Conservation (phyloP, 805 yeast species). For the Suhomyces tanzawaensis region DNA sequence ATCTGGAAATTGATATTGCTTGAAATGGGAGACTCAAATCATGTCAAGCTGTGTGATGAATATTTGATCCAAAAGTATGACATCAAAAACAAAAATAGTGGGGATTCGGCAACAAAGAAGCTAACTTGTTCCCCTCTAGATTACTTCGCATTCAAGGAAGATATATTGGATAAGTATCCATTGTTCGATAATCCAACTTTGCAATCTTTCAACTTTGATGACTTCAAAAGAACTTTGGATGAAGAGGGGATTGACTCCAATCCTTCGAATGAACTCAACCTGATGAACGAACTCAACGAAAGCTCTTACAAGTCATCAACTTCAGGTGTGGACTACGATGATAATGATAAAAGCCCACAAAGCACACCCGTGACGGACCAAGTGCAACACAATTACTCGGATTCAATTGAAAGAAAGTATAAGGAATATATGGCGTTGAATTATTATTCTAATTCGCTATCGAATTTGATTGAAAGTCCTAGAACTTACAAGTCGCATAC, state of each 20-base stretch:
- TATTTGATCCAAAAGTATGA: constrained; percentile 45
- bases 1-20: constrained; percentile 53
- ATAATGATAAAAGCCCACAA: not conserved
- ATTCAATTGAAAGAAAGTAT: constrained; percentile 23
- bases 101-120: constrained; percentile 17
- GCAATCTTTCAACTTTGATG: constrained; percentile 16
- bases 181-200: constrained; percentile 50
- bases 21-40: constrained; percentile 58
- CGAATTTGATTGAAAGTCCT: constrained; percentile 60
- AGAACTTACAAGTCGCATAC: constrained; percentile 49
- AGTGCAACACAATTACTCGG: constrained; percentile 7
- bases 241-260: not conserved
- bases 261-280: not conserved
- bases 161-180: constrained; percentile 73
- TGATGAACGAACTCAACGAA: not conserved
- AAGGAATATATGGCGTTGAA: constrained; percentile 38
- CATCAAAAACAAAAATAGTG: constrained; percentile 22
- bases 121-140: constrained; percentile 76
- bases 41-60: constrained; percentile 43
- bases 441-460: constrained; percentile 49
- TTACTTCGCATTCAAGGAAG: constrained; percentile 76
- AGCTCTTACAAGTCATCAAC: too few relatives aligned
- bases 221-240: constrained; percentile 31
- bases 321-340: not conserved
- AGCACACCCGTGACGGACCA: constrained; percentile 10